Conservation (phyloP, 495 filamentous ascomycete genomes). For the Collariella sp. region DNA sequence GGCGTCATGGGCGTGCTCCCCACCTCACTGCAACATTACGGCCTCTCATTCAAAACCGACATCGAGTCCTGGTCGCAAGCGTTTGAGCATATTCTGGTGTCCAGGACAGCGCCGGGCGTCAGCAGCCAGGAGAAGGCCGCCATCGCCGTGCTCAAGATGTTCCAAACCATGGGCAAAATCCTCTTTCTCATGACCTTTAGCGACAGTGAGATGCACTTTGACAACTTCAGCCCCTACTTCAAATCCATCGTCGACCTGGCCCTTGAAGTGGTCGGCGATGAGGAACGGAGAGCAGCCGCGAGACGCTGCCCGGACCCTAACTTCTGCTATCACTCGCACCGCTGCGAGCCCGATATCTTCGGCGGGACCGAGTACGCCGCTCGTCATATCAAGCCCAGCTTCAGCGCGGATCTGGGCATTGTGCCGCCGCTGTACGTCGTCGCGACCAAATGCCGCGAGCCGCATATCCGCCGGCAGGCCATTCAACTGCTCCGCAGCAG, state of each 20-base stretch:
- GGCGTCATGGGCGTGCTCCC: conserved; percentile 44
- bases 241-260: conserved; percentile 38
- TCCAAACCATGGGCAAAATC: conserved; percentile 43
- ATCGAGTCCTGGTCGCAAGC: conserved; percentile 45
- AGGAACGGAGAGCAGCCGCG: conserved; percentile 38
- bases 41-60: conserved; percentile 33
- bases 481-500: conserved; percentile 46
- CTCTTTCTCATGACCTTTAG: conserved; percentile 48
- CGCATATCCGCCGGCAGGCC: conserved; percentile 44
- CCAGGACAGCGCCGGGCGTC: conserved; percentile 38
- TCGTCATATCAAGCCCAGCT: conserved; percentile 43
- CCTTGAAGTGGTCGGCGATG: conserved; percentile 41
- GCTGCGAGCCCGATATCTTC: conserved; percentile 30
- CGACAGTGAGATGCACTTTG: conserved; percentile 40
- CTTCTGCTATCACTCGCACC: conserved; percentile 35
- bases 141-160: conserved; percentile 48
- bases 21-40: conserved; percentile 35
- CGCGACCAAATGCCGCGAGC: conserved; percentile 52
- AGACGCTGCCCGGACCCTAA: conserved; percentile 37
- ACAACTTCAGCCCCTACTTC: conserved; percentile 34
- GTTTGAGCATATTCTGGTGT: conserved; percentile 42
- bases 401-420: conserved; percentile 47
- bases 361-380: conserved; percentile 37
- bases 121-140: conserved; percentile 46
- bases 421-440: conserved; percentile 48